Conservation (phyloP, 305 asterid genomes). For the Solanum hybrid region DNA sequence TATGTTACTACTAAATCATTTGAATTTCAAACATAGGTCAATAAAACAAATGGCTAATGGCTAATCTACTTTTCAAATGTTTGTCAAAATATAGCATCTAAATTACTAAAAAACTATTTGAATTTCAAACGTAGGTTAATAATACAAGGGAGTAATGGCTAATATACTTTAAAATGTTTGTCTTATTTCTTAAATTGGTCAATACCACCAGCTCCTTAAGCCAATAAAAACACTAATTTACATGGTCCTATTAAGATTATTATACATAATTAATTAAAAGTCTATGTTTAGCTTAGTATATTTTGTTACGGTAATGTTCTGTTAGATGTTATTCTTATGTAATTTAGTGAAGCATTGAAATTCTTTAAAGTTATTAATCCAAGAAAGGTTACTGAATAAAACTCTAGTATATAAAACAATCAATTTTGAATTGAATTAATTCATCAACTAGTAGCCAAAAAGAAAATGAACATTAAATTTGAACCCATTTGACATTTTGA, state of each 20-base stretch:
- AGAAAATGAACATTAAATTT: background rate
- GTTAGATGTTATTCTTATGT: background rate
- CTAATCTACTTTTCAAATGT: background rate
- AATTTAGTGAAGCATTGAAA: background rate
- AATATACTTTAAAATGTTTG: background rate
- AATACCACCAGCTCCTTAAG: background rate
- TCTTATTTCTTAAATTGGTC: background rate
- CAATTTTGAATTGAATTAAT: background rate
- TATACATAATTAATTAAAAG: background rate
- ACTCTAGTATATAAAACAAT: background rate
- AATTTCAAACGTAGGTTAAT: background rate
- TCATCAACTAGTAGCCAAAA: background rate
- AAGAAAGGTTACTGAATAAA: background rate
- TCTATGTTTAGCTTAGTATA: background rate
- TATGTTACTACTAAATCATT: background rate
- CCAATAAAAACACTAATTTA: background rate
- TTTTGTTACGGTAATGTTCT: background rate
- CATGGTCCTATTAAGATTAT: background rate
- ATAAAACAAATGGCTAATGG: background rate
- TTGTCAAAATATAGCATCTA: background rate
- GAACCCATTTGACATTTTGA: background rate
- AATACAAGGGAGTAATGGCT: conserved; percentile 1
- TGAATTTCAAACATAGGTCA: background rate
- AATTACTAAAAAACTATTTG: background rate
- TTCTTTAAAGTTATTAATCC: background rate